These are phyloP conservation scores for Syzygium syzygioides DNA, from an alignment of 441 rosid genomes.

Conservation along the genomic window DNA sequence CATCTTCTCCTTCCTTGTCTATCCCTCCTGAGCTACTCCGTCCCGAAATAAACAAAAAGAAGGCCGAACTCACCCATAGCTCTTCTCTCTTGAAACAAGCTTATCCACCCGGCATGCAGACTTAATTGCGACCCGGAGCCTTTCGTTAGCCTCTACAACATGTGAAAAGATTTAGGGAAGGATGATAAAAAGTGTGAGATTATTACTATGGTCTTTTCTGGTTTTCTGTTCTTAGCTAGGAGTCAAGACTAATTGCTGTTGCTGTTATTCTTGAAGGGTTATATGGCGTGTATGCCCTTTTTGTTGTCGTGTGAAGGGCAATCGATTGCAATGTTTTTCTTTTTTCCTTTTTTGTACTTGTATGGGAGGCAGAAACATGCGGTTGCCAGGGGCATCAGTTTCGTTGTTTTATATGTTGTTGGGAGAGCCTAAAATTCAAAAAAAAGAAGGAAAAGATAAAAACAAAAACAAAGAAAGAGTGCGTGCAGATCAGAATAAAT, in stretches of 20 bases:
- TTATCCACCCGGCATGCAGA: background rate
- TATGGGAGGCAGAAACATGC: constrained; percentile 45
- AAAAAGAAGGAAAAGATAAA: background rate
- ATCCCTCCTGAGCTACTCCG: constrained; percentile 88
- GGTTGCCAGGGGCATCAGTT: constrained; percentile 37
- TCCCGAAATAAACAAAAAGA: background rate
- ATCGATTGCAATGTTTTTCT: constrained; percentile 10
- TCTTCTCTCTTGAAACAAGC: background rate
- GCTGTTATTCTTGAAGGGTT: background rate
- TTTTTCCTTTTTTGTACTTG: background rate
- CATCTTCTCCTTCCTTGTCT: constrained; percentile 76
- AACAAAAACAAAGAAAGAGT: background rate
- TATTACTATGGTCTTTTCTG: constrained; percentile 26
- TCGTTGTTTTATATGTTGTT: constrained; percentile 67
- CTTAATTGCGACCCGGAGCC: background rate
- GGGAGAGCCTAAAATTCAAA: constrained; percentile 15
- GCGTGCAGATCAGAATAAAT: constrained; percentile 26
- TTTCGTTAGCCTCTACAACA: background rate
- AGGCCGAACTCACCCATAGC: background rate
- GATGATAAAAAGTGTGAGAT: background rate
- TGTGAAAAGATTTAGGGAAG: constrained; percentile 2
- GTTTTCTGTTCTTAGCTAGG: constrained; percentile 4
- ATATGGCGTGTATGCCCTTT: background rate
- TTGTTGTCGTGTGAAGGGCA: constrained; percentile 6
- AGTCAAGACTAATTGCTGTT: background rate